Conservation (phyloP, 1,284 basidiomycete species). For the Cutaneotrichosporon dermatis region DNA sequence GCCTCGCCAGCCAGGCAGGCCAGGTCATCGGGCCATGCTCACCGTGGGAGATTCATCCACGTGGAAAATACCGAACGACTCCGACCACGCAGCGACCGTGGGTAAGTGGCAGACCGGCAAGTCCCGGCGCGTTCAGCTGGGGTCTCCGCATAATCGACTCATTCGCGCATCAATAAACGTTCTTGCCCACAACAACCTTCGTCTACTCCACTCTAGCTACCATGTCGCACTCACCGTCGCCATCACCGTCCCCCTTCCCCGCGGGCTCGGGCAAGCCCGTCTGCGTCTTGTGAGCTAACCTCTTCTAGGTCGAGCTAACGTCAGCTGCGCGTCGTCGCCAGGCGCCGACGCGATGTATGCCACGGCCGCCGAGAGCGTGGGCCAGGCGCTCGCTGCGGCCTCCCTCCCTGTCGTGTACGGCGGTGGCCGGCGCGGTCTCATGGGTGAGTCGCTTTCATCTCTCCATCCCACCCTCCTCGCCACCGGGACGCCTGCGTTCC, state of each 20-base stretch:
- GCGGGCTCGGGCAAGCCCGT: slow-evolving; percentile 34
- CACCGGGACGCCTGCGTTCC: neutral
- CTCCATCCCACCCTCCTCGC: neutral
- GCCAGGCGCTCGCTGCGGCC: slow-evolving; percentile 63
- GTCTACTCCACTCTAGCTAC: neutral
- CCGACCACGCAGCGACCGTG: too few relatives aligned
- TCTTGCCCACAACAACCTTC: too few relatives aligned
- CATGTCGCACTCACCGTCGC: neutral
- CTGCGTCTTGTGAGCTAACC: slow-evolving; percentile 44
- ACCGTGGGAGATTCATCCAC: slow-evolving; percentile 4
- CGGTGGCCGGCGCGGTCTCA: slow-evolving; percentile 75
- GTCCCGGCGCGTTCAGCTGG: too few relatives aligned
- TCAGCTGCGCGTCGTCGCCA: slow-evolving; percentile 64
- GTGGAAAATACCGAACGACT: neutral
- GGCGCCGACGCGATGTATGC: slow-evolving; percentile 62
- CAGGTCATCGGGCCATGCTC: too few relatives aligned
- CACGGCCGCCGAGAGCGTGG: slow-evolving; percentile 70
- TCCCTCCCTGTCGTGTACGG: slow-evolving; percentile 75
- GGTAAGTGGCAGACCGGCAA: too few relatives aligned
- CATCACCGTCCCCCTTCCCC: slow-evolving; percentile 22
- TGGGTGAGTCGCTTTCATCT: slow-evolving; percentile 55
- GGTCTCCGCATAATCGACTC: too few relatives aligned
- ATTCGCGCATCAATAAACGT: too few relatives aligned
- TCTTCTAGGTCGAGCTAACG: slow-evolving; percentile 3
- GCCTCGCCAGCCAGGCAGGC: too few relatives aligned